Conservation (phyloP, 1,284 basidiomycete genomes). For the Fomitopsis schrenkii region DNA sequence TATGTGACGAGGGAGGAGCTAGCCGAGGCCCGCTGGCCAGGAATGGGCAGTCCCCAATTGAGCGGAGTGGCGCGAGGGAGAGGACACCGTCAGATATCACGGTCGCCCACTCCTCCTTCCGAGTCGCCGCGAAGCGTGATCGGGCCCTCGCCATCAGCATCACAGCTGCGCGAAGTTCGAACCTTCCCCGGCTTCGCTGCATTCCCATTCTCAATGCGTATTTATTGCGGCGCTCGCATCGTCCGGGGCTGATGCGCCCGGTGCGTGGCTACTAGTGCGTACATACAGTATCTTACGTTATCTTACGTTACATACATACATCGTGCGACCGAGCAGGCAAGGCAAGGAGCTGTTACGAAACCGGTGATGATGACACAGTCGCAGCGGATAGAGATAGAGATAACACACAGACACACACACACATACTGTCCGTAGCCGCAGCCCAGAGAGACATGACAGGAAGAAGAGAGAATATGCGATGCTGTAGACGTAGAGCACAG, state of each 20-base stretch:
- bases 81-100: too few species aligned
- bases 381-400: background rate
- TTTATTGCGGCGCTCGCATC: background rate
- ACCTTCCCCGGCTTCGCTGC: background rate
- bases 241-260: background rate
- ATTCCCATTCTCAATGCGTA: background rate
- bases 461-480: background rate
- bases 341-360: background rate
- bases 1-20: too few species aligned
- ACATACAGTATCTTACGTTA: conserved; percentile 2
- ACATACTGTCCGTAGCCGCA: background rate
- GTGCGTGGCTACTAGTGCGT: background rate
- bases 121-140: background rate
- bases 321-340: background rate
- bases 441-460: background rate
- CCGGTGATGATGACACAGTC: background rate
- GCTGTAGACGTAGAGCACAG: background rate
- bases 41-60: background rate
- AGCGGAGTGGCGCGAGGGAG: background rate
- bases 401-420: background rate
- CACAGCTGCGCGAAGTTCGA: background rate
- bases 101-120: too few species aligned
- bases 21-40: background rate
- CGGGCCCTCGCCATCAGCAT: background rate
- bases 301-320: conserved; percentile 3